Evolutionary conservation across 768 basidiomycete species (phyloP), one percentile per base, ranked within the genome.

Genomic region (Gyrodon lividus): DNA sequence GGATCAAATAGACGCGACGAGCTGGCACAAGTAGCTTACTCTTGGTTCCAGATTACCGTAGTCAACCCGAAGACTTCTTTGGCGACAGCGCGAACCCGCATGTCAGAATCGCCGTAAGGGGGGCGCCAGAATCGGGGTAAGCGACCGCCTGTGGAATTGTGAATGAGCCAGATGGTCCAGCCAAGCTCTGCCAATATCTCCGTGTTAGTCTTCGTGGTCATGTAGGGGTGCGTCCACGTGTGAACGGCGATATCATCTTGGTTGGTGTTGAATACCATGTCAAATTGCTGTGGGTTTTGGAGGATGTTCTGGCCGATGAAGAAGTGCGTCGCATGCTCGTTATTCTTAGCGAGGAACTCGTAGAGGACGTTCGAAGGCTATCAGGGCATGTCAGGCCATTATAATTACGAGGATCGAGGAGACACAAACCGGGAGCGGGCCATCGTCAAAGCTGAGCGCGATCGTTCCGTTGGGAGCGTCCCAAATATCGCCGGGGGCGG

Each of bases 31-130:
- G 43, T 2, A 6, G 54, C 80, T 47, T 70, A 90, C 88, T 95
- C 94, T 52, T 84, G 80, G 69, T 96, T 94, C 95, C 95, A 98
- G 58, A 91, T 70, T 48, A 95, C 80, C n/a, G 89, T 87, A 19
- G 77, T 77, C 56, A 98, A 68, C 22, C 89, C 92, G 64, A 97
- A 94, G 28, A 94, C 86, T 64, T 91, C 84, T 63, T 79, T 75
- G 22, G 94, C 95, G 61, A 98, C 90, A 4, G 92, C 84, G 33
- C 81, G 76, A 28, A 96, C 89, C 43, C 95, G 81, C 68, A 78
- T 80, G 63, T 98, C 95, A 40, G 79, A 79, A 66, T 95, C 89
- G 30, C 90, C 91, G 63, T 81, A 92, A 7, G 92, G 92, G 2
- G 91, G 91, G n/a, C 92, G 73, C 93, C 93, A 97, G 75, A 77